Percentiles rank a stretch among this genome's conserved stretches.
Evolutionary conservation across 768 basidiomycete species (phyloP).

Genomic region (Hebeloma cylindrosporum): DNA sequence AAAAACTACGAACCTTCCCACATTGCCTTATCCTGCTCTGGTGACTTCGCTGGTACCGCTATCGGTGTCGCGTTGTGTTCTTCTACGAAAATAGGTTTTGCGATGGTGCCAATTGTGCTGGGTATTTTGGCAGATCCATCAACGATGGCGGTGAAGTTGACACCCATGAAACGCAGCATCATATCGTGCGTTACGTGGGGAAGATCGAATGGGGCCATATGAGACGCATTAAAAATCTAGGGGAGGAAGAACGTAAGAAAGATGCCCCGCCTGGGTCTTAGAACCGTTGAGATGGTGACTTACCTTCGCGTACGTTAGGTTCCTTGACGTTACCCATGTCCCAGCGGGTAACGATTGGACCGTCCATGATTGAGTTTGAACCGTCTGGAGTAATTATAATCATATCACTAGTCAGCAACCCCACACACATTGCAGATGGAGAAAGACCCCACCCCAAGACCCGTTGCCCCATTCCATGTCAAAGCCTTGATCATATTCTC

Average conservation of each 20-base stretch:
- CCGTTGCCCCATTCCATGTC: constrained; percentile 83
- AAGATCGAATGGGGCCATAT: constrained; percentile 92
- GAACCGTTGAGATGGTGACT: constrained; percentile 7
- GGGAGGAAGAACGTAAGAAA: background rate
- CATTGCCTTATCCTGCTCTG: constrained; percentile 80
- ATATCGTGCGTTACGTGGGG: constrained; percentile 93
- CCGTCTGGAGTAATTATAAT: constrained; percentile 42
- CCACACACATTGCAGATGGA: background rate
- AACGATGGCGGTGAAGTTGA: constrained; percentile 79
- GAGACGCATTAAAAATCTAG: constrained; percentile 89
- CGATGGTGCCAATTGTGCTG: constrained; percentile 70
- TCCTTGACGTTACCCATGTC: constrained; percentile 87
- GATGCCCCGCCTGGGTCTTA: background rate
- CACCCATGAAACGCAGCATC: constrained; percentile 96
- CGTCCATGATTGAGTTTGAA: constrained; percentile 70
- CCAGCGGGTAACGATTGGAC: constrained; percentile 80
- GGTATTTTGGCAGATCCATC: constrained; percentile 82
- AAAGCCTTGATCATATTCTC: constrained; percentile 82
- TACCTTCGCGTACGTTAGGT: constrained; percentile 92
- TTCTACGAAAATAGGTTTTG: constrained; percentile 64
- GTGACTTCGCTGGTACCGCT: constrained; percentile 52
- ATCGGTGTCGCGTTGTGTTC: constrained; percentile 38
- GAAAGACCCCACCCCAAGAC: constrained; percentile 70
- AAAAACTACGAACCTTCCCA: constrained; percentile 72
- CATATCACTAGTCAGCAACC: constrained; percentile 5